Conservation (phyloP, 257 asterid genomes). For the Gentiana macrophylla region DNA sequence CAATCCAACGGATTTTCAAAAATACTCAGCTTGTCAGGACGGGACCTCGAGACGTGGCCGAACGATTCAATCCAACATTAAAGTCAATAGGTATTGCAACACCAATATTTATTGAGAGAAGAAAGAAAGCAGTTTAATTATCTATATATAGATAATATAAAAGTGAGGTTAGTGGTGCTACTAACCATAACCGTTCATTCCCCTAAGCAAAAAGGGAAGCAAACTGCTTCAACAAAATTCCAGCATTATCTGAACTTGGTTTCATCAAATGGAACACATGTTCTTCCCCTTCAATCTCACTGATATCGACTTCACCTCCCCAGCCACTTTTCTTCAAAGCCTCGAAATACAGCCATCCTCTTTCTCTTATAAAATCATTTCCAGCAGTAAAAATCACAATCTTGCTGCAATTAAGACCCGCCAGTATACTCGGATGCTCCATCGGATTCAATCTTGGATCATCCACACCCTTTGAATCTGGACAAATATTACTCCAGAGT, state of each 20-base stretch:
- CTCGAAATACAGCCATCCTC: slow-evolving; percentile 38
- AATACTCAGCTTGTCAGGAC: too few relatives aligned
- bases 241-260: slow-evolving; percentile 19
- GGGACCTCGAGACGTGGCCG: too few relatives aligned
- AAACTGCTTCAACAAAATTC: too few relatives aligned
- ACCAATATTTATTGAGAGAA: too few relatives aligned
- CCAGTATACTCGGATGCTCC: slow-evolving; percentile 20
- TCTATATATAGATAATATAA: too few relatives aligned
- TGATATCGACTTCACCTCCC: slow-evolving; percentile 37
- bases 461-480: slow-evolving; percentile 40
- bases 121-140: too few relatives aligned
- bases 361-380: slow-evolving; percentile 23
- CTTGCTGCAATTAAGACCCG: slow-evolving; percentile 23
- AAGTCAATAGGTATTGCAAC: too few relatives aligned
- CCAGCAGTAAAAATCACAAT: slow-evolving; percentile 39
- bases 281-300: slow-evolving; percentile 32
- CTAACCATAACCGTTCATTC: too few relatives aligned
- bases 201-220: too few relatives aligned
- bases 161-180: too few relatives aligned
- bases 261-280: slow-evolving; percentile 35
- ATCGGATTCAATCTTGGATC: slow-evolving; percentile 42
- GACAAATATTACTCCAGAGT: slow-evolving; percentile 35
- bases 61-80: too few relatives aligned
- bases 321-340: slow-evolving; percentile 30
- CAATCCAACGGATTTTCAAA: too few relatives aligned